Percentiles rank a stretch among this genome's conserved stretches.
Conservation (phyloP, 768 basidiomycete genomes). For the Aureoboletus auriporus region DNA sequence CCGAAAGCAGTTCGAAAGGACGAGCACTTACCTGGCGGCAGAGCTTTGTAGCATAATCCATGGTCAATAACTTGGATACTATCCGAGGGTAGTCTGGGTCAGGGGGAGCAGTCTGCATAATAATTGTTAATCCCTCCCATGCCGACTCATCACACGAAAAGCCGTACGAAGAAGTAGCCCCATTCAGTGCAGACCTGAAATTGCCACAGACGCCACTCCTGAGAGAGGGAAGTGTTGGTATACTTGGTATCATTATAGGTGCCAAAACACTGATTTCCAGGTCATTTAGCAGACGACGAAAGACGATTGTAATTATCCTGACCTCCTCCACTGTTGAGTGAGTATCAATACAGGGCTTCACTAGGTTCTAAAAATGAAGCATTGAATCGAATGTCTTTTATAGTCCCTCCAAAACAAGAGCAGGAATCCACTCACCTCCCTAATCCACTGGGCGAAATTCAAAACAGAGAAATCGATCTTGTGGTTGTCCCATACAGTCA, state of each 20-base stretch:
- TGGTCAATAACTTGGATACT: conserved; percentile 70
- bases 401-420: background rate
- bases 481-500: conserved; percentile 43
- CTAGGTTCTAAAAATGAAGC: conserved; percentile 40
- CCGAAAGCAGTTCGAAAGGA: background rate
- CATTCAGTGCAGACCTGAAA: conserved; percentile 95
- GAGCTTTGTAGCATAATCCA: conserved; percentile 67
- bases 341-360: conserved; percentile 50
- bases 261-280: conserved; percentile 70
- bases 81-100: conserved; percentile 67
- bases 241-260: conserved; percentile 69
- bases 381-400: background rate
- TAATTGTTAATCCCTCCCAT: background rate
- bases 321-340: conserved; percentile 49
- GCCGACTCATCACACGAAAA: background rate
- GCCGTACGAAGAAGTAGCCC: conserved; percentile 83
- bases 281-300: background rate
- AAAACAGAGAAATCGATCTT: conserved; percentile 55
- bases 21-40: conserved; percentile 53
- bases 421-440: conserved; percentile 41
- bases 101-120: conserved; percentile 64
- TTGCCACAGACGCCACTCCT: conserved; percentile 82
- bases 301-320: conserved; percentile 8
- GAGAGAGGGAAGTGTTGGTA: conserved; percentile 53
- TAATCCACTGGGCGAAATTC: conserved; percentile 78